These are phyloP conservation scores for Elongisporangium prolatum DNA, from an alignment of 352 stramenopile species.

Conservation along the genomic window DNA sequence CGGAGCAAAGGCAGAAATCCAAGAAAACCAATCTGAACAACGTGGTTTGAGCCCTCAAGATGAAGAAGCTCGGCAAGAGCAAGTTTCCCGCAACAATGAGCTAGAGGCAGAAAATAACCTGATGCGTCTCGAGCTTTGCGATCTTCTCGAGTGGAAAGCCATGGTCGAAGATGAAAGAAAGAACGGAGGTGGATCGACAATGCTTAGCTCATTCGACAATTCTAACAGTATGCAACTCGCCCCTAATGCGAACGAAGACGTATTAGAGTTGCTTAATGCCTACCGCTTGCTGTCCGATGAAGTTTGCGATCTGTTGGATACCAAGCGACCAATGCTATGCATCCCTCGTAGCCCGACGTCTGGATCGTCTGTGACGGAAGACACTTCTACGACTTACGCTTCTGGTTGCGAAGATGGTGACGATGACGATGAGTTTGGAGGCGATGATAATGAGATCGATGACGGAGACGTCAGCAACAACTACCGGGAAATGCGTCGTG, in stretches of 20 bases:
- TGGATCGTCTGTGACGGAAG: conserved; percentile 59
- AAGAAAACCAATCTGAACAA: conserved; percentile 5
- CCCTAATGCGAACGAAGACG: conserved; percentile 29
- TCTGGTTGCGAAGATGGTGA: conserved; percentile 38
- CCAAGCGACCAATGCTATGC: conserved; percentile 41
- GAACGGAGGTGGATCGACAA: conserved; percentile 5
- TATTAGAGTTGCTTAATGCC: conserved; percentile 57
- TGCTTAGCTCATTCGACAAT: background rate
- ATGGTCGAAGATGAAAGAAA: conserved; percentile 45
- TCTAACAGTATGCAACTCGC: conserved; percentile 26
- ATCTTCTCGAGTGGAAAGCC: conserved; percentile 72
- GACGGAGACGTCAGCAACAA: conserved; percentile 28
- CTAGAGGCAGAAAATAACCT: conserved; percentile 66
- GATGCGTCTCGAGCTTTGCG: conserved; percentile 59
- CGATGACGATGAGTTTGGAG: conserved; percentile 3
- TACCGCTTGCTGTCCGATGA: conserved; percentile 69
- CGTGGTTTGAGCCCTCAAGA: conserved; percentile 10
- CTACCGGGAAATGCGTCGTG: conserved; percentile 57
- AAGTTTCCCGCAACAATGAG: conserved; percentile 35
- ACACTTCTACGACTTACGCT: conserved; percentile 58
- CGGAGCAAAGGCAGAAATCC: background rate
- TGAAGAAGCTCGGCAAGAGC: conserved; percentile 39
- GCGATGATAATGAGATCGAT: conserved; percentile 22
- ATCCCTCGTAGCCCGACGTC: conserved; percentile 46
- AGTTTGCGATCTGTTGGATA: conserved; percentile 45